Base-by-base conservation (phyloP, 1,139 yeast genomes). In the Debaryomyces robertsiae region DNA sequence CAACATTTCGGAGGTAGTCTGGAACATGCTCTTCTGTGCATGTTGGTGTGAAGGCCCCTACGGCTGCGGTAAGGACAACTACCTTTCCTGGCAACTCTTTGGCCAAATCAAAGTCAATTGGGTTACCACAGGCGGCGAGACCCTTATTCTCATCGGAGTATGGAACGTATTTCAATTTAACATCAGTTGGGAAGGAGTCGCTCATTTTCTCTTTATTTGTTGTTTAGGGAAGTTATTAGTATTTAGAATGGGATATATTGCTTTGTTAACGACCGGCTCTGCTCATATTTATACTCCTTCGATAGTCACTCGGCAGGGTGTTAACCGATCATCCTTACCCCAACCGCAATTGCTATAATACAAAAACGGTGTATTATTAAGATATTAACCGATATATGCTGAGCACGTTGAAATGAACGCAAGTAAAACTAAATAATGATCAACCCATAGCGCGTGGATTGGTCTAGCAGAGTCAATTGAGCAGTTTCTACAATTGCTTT, bases 21-120 rank as follows among this genome's bases (percentile, higher is more conserved):
- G 96, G 96, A 50, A 89, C 79, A 64, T 90, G 96, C 52, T 75
- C 70, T 49, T 81, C 86, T 27, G 93, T 81, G 67, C 96, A 89
- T 5, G 95, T 82, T 50, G 95, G 95, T 28, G 96, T 86, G 75
- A 88, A 89, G 17, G 96, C 95, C 49, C 95, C 95, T 46, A 96
- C 96, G 19, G 87, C 95, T 43, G 88, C 77, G 30, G 91, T 88
- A 53, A 88, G 72, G 32, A 86, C 80, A 34, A 86, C 75, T 50
- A 75, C 78, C 61, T 75, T 75, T 49, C 73, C 76, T 62, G 70
- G 53, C 63, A 67, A 63, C 50, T 74, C 69, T 57, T 69, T 68
- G 45, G 71, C 68, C 45, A 82, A 69, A 52, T 80, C 76, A 47
- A 75, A 69, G 25, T 64, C 65, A 30, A 64, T 57, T 35, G 90